Percentiles rank a stretch among this genome's conserved stretches.
These are phyloP conservation scores for Aspergillus candidus DNA, from an alignment of 2,329 filamentous ascomycete genomes.

Conservation along the genomic window DNA sequence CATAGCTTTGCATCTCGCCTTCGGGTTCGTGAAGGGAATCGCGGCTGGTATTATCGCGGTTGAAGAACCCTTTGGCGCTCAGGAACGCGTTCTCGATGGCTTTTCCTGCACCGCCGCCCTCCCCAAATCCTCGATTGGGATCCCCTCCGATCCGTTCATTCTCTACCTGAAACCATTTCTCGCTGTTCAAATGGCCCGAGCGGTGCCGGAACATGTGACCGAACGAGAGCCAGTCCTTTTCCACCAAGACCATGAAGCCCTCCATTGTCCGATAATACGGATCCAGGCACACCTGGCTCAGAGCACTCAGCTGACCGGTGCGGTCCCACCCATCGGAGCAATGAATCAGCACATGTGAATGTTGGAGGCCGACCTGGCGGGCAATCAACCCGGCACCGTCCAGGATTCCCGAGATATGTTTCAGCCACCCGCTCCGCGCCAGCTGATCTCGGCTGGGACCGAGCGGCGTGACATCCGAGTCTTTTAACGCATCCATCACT, in stretches of 20 bases:
- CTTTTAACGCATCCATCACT: slow-evolving; percentile 83
- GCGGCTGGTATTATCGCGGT: slow-evolving; percentile 64
- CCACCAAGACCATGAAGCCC: slow-evolving; percentile 87
- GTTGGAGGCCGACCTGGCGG: slow-evolving; percentile 79
- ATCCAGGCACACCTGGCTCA: slow-evolving; percentile 89
- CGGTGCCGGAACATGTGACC: slow-evolving; percentile 95
- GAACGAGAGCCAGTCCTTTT: slow-evolving; percentile 97
- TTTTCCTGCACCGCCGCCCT: slow-evolving; percentile 51
- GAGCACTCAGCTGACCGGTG: slow-evolving; percentile 85
- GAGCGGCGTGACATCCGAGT: slow-evolving; percentile 78
- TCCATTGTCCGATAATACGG: slow-evolving; percentile 92
- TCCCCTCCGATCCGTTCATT: slow-evolving; percentile 66
- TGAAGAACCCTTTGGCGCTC: slow-evolving; percentile 85
- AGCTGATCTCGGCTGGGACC: slow-evolving; percentile 76
- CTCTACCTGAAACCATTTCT: slow-evolving; percentile 90
- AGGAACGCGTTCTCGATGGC: slow-evolving; percentile 79
- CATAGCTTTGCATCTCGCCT: slow-evolving; percentile 44
- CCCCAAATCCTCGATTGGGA: slow-evolving; percentile 34
- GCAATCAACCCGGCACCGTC: slow-evolving; percentile 81
- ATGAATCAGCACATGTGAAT: slow-evolving; percentile 93
- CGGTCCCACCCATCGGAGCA: slow-evolving; percentile 99
- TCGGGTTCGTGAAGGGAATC: slow-evolving; percentile 60
- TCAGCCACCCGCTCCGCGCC: slow-evolving; percentile 80
- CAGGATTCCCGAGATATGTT: slow-evolving; percentile 77
- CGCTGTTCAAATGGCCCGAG: slow-evolving; percentile 79